Percentiles rank a stretch among this genome's conserved stretches.
Evolutionary conservation across 208 protist genomes (phyloP).

Genomic region (Leishmania martiniquensis): DNA sequence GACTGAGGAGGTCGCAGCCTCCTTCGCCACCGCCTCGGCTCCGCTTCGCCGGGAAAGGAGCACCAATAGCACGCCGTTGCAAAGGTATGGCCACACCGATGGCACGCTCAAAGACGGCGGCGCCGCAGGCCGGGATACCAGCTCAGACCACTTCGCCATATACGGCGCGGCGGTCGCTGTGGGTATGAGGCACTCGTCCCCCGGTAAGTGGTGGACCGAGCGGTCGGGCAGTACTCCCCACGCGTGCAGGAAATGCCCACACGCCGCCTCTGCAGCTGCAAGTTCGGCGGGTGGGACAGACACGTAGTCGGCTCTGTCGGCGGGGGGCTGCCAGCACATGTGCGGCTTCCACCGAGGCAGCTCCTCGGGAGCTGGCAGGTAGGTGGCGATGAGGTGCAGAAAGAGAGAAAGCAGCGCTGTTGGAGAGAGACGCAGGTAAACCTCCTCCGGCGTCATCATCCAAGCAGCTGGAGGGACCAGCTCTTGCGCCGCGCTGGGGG

Average conservation of each 20-base stretch:
- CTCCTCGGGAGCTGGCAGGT: constrained; percentile 46
- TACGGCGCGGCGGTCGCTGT: constrained; percentile 53
- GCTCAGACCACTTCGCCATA: constrained; percentile 36
- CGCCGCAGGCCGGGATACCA: constrained; percentile 19
- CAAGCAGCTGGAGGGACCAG: constrained; percentile 30
- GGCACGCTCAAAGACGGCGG: constrained; percentile 61
- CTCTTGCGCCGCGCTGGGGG: constrained; percentile 15
- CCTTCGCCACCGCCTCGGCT: constrained; percentile 3
- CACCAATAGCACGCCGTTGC: constrained; percentile 71
- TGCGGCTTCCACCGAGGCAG: constrained; percentile 25
- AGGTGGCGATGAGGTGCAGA: constrained; percentile 50
- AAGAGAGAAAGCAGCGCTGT: constrained; percentile 49
- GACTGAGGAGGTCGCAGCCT: background rate
- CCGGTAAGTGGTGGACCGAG: constrained; percentile 49
- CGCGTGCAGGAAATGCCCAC: constrained; percentile 54
- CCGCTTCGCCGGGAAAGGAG: constrained; percentile 41
- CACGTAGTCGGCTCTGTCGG: constrained; percentile 12
- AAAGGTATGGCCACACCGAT: constrained; percentile 78
- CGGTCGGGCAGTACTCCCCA: constrained; percentile 60
- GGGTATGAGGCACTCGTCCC: constrained; percentile 62
- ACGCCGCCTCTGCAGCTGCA: constrained; percentile 42
- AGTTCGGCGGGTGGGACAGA: constrained; percentile 19
- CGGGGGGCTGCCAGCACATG: constrained; percentile 50
- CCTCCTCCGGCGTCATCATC: constrained; percentile 48
- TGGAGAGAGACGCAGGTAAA: constrained; percentile 35